A percentile compares a stretch with the other conserved stretches of the same genome.
Conservation (phyloP, 225 moss, liverwort and hornwort genomes). For the Pseudisothecium myosuroides region DNA sequence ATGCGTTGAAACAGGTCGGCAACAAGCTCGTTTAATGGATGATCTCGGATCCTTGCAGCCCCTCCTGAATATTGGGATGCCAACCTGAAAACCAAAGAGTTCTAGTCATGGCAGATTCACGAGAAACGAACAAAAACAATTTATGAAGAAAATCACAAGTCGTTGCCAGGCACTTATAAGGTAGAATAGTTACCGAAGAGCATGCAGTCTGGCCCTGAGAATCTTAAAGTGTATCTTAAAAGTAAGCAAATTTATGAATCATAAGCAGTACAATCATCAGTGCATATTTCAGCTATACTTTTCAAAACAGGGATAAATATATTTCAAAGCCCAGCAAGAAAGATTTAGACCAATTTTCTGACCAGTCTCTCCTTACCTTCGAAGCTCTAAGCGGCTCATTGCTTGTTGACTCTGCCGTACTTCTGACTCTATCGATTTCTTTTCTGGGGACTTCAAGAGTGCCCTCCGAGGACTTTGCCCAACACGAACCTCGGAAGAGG, state of each 20-base stretch:
- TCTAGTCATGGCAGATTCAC: neutral
- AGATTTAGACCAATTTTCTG: neutral
- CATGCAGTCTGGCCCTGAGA: neutral
- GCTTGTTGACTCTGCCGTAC: slow-evolving; percentile 13
- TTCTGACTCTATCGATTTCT: neutral
- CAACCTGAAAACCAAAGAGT: slow-evolving; percentile 17
- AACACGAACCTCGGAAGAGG: neutral
- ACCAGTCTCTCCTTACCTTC: slow-evolving; percentile 11
- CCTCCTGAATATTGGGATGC: slow-evolving; percentile 25
- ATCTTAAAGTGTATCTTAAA: neutral
- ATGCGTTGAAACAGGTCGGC: slow-evolving; percentile 30
- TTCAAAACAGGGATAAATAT: neutral
- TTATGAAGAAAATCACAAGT: neutral
- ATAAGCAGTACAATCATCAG: neutral
- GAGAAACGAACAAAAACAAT: neutral
- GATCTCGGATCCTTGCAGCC: neutral
- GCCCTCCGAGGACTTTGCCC: slow-evolving; percentile 10
- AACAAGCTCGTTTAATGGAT: slow-evolving; percentile 28
- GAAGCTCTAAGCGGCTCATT: slow-evolving; percentile 45
- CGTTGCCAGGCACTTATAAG: neutral
- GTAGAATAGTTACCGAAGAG: neutral
- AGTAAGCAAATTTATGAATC: neutral
- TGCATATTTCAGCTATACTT: neutral
- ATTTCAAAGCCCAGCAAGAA: neutral
- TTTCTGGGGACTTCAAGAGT: slow-evolving; percentile 15